These are phyloP conservation scores for Sporisorium iseilematis-ciliati DNA, from an alignment of 1,284 basidiomycete species.

Conservation along the genomic window DNA sequence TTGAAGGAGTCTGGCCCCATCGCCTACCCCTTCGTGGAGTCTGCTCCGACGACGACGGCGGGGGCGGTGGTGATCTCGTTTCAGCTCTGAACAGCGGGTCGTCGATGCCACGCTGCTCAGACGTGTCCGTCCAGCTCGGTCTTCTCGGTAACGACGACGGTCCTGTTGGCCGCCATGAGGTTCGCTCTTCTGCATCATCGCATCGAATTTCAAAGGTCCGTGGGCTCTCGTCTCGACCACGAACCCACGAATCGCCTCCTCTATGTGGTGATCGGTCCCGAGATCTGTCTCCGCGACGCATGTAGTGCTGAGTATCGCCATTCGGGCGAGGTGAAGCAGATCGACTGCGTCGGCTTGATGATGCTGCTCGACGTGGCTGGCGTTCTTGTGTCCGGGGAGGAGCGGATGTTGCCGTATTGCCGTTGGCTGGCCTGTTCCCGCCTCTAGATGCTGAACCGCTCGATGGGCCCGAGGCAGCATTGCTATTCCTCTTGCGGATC, in stretches of 20 bases:
- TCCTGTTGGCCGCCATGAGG: neutral
- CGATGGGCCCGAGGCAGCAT: neutral
- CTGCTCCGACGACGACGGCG: neutral
- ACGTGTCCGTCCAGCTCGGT: slow-evolving; percentile 15
- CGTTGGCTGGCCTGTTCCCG: slow-evolving; percentile 15
- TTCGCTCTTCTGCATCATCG: neutral
- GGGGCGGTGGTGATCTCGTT: slow-evolving; percentile 16
- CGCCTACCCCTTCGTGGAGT: neutral
- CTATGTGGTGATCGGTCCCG: slow-evolving; percentile 13
- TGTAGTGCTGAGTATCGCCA: neutral
- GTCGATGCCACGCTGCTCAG: neutral
- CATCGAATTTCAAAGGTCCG: neutral
- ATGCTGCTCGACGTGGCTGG: neutral
- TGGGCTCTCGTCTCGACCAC: neutral
- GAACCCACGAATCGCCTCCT: slow-evolving; percentile 21
- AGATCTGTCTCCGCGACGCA: neutral
- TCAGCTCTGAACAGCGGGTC: slow-evolving; percentile 21
- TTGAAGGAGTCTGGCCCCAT: slow-evolving; percentile 8
- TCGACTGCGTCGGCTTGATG: neutral
- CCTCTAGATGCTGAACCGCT: slow-evolving; percentile 1
- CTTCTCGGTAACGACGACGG: slow-evolving; percentile 10
- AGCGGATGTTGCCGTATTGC: neutral
- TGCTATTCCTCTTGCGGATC: slow-evolving; percentile 15
- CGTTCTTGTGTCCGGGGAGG: neutral
- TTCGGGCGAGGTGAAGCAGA: slow-evolving; percentile 20